Conservation (phyloP, 257 asterid genomes). For the Nicotiana otophora region DNA sequence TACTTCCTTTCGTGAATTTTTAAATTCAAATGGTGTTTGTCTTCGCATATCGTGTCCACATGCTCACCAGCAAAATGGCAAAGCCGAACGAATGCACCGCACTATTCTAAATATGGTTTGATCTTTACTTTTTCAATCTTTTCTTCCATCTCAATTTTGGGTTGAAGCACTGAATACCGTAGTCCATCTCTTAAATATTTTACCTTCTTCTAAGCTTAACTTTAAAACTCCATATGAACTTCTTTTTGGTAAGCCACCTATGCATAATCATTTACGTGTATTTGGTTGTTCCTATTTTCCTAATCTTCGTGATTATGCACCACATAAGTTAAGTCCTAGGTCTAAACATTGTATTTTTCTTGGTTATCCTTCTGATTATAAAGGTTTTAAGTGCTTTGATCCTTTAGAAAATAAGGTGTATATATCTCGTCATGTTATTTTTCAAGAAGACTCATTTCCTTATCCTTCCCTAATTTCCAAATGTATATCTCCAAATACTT, state of each 20-base stretch:
- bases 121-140: not conserved
- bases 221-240: not conserved
- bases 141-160: not conserved
- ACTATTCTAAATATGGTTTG: not conserved
- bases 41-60: not conserved
- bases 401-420: not conserved
- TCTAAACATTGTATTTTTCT: not conserved
- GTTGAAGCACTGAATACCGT: not conserved
- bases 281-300: conserved; percentile 1
- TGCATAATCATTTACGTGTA: not conserved
- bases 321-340: not conserved
- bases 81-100: not conserved
- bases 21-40: not conserved
- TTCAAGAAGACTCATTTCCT: not conserved
- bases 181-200: not conserved
- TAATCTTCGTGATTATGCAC: not conserved
- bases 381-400: not conserved
- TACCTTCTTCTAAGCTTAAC: not conserved
- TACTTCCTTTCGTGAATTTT: not conserved
- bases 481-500: not conserved
- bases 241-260: not conserved
- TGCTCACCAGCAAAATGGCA: not conserved
- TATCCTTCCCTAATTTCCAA: not conserved
- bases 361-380: not conserved
- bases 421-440: not conserved